Percentiles rank a stretch among this genome's conserved stretches.
Conservation (phyloP, 306 rosid species). For the Spatholobus suberectus region DNA sequence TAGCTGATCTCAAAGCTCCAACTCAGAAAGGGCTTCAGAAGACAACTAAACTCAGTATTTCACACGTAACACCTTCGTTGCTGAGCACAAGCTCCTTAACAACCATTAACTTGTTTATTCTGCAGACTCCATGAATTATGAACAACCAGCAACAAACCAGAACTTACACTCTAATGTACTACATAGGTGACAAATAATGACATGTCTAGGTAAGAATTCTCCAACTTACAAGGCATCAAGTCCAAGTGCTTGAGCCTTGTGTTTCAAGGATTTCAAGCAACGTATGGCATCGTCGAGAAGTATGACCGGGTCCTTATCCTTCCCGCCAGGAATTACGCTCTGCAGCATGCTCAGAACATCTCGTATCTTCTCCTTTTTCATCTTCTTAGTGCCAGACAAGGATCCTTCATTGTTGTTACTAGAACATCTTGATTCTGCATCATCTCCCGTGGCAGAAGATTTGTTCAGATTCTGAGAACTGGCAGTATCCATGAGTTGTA, state of each 20-base stretch:
- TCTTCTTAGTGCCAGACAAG: conserved; percentile 52
- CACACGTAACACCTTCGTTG: not conserved
- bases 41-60: conserved; percentile 6
- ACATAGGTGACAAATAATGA: not conserved
- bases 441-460: conserved; percentile 50
- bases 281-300: conserved; percentile 80
- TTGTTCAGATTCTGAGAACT: conserved; percentile 56
- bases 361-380: conserved; percentile 67
- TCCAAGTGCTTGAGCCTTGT: conserved; percentile 60
- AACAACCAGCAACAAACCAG: conserved; percentile 28
- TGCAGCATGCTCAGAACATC: conserved; percentile 65
- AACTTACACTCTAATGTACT: conserved; percentile 25
- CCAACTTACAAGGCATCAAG: conserved; percentile 53
- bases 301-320: conserved; percentile 63
- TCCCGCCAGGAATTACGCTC: conserved; percentile 70
- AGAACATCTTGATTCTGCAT: conserved; percentile 76
- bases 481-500: conserved; percentile 58
- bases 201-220: conserved; percentile 12
- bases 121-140: conserved; percentile 21
- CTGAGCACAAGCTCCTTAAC: conserved; percentile 1
- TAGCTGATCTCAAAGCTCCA: conserved; percentile 40
- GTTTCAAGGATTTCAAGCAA: conserved; percentile 68
- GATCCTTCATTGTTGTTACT: conserved; percentile 39
- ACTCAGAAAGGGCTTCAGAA: conserved; percentile 26
- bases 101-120: conserved; percentile 47